A percentile compares a stretch with the other conserved stretches of the same genome.
These are phyloP conservation scores for Lathyrus tuberosus DNA, from an alignment of 306 rosid genomes.

Conservation along the genomic window DNA sequence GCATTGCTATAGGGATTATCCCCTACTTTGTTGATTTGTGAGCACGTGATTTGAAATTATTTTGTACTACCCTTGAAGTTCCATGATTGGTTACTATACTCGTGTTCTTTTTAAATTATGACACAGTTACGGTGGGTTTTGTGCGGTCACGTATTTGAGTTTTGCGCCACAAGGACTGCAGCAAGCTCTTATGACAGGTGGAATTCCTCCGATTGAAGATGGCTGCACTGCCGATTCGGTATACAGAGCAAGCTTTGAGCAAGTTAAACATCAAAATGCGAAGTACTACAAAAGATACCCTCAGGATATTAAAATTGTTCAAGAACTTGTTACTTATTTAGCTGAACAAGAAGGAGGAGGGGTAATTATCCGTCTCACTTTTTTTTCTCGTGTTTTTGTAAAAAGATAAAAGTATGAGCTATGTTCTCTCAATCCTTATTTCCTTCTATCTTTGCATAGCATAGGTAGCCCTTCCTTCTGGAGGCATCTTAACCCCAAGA, in stretches of 20 bases:
- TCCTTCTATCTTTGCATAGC: constrained; percentile 40
- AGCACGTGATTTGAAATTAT: constrained; percentile 27
- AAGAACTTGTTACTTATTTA: constrained; percentile 78
- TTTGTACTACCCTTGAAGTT: constrained; percentile 31
- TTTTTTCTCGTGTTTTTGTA: constrained; percentile 39
- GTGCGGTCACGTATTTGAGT: constrained; percentile 92
- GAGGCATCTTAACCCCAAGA: constrained; percentile 84
- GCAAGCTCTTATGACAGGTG: constrained; percentile 89
- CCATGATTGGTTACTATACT: constrained; percentile 33
- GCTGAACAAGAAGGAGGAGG: constrained; percentile 77
- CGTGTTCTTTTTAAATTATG: constrained; percentile 23
- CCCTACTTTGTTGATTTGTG: constrained; percentile 18
- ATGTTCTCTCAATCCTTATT: constrained; percentile 27
- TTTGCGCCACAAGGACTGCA: constrained; percentile 87
- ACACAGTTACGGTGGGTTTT: constrained; percentile 94
- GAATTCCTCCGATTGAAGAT: constrained; percentile 83
- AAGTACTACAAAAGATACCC: constrained; percentile 97
- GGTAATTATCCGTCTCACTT: constrained; percentile 49
- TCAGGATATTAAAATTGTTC: constrained; percentile 72
- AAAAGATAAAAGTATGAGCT: constrained; percentile 33
- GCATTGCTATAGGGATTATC: constrained; percentile 6
- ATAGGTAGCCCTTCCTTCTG: constrained; percentile 89
- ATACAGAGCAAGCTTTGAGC: constrained; percentile 75
- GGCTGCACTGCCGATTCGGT: constrained; percentile 81
- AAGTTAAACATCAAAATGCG: constrained; percentile 67